Evolutionary conservation across 2,329 filamentous ascomycete species (phyloP).

Genomic region (Sclerotinia nivalis): DNA sequence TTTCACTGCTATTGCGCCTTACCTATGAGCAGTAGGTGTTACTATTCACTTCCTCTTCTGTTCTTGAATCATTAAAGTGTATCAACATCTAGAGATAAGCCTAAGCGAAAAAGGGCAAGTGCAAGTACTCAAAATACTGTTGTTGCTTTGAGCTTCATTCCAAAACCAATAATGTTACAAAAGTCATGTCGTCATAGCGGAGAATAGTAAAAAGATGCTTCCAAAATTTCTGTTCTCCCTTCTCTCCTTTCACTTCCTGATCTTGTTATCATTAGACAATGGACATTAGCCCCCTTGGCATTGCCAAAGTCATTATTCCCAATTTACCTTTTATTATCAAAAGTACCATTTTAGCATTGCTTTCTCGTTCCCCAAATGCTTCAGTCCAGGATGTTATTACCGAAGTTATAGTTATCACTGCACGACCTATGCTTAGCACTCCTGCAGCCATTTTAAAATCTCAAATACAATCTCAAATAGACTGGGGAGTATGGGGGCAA

Average conservation of each 20-base stretch:
- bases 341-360: constrained; percentile 61
- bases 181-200: constrained; percentile 17
- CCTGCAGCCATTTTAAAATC: constrained; percentile 53
- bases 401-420: constrained; percentile 67
- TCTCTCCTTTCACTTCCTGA: not conserved
- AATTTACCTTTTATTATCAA: constrained; percentile 63
- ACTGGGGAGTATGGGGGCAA: constrained; percentile 70
- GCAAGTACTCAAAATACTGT: not conserved
- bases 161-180: not conserved
- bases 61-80: not conserved
- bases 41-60: not conserved
- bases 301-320: constrained; percentile 45
- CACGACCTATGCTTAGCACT: constrained; percentile 63
- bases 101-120: not conserved
- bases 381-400: constrained; percentile 78
- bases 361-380: constrained; percentile 68
- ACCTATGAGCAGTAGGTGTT: not conserved
- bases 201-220: not conserved
- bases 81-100: not conserved
- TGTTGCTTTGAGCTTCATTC: not conserved
- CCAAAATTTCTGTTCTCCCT: not conserved
- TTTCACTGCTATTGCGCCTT: not conserved
- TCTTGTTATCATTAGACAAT: constrained; percentile 22
- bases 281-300: constrained; percentile 32
- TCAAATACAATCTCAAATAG: constrained; percentile 63